Percentiles rank a stretch among this genome's conserved stretches.
Conservation (phyloP, 306 rosid genomes). For the Lathyrus sativus region DNA sequence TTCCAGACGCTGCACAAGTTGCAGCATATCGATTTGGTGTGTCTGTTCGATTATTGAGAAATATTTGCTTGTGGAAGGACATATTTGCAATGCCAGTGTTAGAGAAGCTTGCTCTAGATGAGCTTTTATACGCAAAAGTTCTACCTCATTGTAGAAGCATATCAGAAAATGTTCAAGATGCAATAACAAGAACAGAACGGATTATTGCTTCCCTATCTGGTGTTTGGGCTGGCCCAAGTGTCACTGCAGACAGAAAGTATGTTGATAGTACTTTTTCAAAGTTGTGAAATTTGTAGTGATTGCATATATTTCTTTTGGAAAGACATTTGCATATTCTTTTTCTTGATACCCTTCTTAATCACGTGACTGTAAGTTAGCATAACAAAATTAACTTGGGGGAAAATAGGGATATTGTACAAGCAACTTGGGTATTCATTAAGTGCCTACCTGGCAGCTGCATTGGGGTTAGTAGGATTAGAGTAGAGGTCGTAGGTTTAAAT, state of each 20-base stretch:
- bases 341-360: conserved; percentile 22
- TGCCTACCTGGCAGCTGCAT: not conserved
- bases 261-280: conserved; percentile 22
- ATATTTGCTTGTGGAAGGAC: conserved; percentile 90
- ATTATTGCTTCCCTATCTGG: conserved; percentile 76
- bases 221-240: conserved; percentile 83
- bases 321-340: conserved; percentile 28
- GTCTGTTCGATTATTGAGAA: conserved; percentile 86
- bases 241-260: conserved; percentile 68
- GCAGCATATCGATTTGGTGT: conserved; percentile 90
- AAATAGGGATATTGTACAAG: conserved; percentile 16
- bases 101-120: conserved; percentile 91
- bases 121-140: conserved; percentile 76
- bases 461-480: conserved; percentile 7
- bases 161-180: conserved; percentile 79
- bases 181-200: conserved; percentile 87
- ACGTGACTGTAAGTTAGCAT: not conserved
- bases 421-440: conserved; percentile 7
- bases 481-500: conserved; percentile 15
- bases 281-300: not conserved
- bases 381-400: not conserved
- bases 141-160: conserved; percentile 84
- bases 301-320: conserved; percentile 16
- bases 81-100: conserved; percentile 71
- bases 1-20: conserved; percentile 85